phyloP scores from a whole-genome alignment of 257 asterid genomes.

The Datura wrightii region DNA sequence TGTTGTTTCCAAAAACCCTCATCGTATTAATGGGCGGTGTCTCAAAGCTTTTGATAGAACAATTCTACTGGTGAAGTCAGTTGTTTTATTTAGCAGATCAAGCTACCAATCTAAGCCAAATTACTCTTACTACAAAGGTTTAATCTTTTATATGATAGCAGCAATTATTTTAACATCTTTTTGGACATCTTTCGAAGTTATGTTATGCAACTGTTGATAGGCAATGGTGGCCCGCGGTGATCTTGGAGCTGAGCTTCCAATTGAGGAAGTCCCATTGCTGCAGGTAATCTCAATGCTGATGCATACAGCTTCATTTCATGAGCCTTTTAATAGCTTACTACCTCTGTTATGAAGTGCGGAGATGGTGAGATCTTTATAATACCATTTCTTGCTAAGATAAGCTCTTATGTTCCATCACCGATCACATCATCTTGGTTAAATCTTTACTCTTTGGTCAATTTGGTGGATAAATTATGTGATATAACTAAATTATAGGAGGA shows the following conservation, averaged over 20 bases:
- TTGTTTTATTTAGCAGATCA: constrained; percentile 21
- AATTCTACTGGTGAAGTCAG: neutral
- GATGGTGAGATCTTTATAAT: constrained; percentile 5
- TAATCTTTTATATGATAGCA: neutral
- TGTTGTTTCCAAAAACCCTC: neutral
- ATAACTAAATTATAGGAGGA: neutral
- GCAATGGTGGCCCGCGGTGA: constrained; percentile 99
- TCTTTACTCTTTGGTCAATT: neutral
- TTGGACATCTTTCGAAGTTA: constrained; percentile 26
- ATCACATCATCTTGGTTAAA: constrained; percentile 22
- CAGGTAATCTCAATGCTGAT: constrained; percentile 62
- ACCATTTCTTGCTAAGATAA: neutral
- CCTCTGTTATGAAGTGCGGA: neutral
- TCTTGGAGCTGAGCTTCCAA: constrained; percentile 99
- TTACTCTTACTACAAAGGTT: neutral
- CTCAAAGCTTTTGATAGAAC: constrained; percentile 17
- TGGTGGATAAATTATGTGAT: neutral
- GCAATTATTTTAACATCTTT: neutral
- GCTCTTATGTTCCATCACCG: neutral
- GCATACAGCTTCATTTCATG: constrained; percentile 17
- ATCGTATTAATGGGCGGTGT: neutral
- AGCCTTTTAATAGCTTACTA: constrained; percentile 6
- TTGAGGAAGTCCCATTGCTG: constrained; percentile 96
- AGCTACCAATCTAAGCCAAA: neutral
- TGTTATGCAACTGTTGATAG: constrained; percentile 51